Evolutionary conservation across 352 stramenopile genomes (phyloP), one percentile per base, ranked within the genome.

Genomic region (Phytophthora vignae): DNA sequence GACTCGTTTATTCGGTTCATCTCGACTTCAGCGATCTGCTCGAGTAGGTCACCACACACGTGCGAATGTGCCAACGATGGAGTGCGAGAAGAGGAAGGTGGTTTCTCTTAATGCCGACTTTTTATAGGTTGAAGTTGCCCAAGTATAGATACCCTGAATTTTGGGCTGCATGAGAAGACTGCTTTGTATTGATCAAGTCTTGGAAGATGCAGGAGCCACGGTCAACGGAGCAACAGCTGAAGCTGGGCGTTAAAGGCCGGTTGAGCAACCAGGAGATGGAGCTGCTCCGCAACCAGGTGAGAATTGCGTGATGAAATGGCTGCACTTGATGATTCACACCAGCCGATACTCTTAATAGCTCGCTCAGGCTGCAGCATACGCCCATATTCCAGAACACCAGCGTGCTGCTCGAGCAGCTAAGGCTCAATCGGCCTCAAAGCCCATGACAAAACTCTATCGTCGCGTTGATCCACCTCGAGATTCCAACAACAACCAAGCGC

Each of bases 201-300:
- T 14, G 8, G 33, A 49, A 36, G 1, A 75, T 75, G 68, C 27
- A 50, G 53, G 55, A 44, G n/a, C 46, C 54, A 19, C 60, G 14
- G 15, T 53, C 38, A 42, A 19, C 27, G 27, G 59, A 66, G 49
- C 40, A 19, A 55, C 33, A 60, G 7, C 64, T 86, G 10, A 52
- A 50, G 27, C 67, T 89, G 17, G 75, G 81, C 7, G 70, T 87
- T 7, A 88, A 88, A 67, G 79, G 79, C 40, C 61, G 77, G 27
- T 67, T 91, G 31, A 93, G 72, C 44, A 90, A 90, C 68, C 79
- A 90, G 54, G 84, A 93, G 64, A 90, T 94, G 77, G 84, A 92
- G 33, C 63, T 83, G 62, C 79, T 93, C 50, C 79, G 81, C 19
- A 71, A n/a, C 3, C 66, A 77, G 58, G 64, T 71, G 21, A 50